Base-by-base conservation (phyloP, 2,329 filamentous ascomycete species). In the Diplodia mutila region DNA sequence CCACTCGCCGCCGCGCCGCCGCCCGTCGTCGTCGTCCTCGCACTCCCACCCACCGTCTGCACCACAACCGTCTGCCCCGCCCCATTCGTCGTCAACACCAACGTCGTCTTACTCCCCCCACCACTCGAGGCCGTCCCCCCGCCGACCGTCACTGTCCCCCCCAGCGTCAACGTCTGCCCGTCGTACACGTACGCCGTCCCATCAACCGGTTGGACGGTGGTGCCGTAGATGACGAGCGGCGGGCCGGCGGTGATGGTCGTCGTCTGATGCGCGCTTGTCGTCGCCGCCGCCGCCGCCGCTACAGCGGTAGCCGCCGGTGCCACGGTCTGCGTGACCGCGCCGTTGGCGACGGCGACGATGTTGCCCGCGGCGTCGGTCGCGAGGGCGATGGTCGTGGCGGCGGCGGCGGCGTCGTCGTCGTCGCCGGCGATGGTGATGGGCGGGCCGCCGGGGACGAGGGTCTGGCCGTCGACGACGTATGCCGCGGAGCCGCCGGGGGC, bases 31-130 rank as follows among this genome's bases (percentile, higher is more conserved):
- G 14, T 29, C 57, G 23, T 61, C 39, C 21, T 14, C 57, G 39
- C 12, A 39, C 37, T 12, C 7, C 32, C 25, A 4, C 39, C 39
- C 18, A 2, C 34, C 39, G 46, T 25, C 39, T 61, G 57, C 37
- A 67, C 57, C 11, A 64, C 55, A 6, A 67, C 59, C 32, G 67
- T 68, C 23, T 46, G 34, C 4, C 67, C 67, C 7, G 25, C 59
- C n/a, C 32, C 27, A n/a, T 68, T 65, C 9, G 61, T 68, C 49
- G 57, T 67, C 25, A 64, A 29, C 46, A 32, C 27, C 46, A 64
- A n/a, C 29, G 29, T 52, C 48, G 61, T 64, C n/a, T 9, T 12
- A 6, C n/a, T 46, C 3, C 18, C 2, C 1, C 3, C 2, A 1
- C 2, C 11, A 3, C 42, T 1, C 8, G 16, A n/a, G n/a, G n/a